Conservation (phyloP, 305 asterid genomes). For the Nicotiana rustica region DNA sequence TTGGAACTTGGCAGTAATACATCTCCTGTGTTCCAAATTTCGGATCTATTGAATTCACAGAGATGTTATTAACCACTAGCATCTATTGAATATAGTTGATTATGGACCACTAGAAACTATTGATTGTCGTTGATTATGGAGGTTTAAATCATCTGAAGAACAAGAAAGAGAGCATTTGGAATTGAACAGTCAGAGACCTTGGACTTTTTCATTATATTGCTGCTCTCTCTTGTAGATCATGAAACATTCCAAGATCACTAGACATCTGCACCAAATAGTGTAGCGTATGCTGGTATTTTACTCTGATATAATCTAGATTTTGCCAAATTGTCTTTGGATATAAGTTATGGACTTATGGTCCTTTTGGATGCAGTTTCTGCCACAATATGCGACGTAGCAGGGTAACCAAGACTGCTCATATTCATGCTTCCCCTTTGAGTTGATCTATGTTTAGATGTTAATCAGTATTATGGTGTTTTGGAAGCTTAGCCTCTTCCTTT, state of each 20-base stretch:
- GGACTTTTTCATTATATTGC: conserved; percentile 12
- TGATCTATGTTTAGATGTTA: conserved; percentile 13
- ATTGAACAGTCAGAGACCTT: conserved; percentile 16
- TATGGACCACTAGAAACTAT: background rate
- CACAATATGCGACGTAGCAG: background rate
- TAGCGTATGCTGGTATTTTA: background rate
- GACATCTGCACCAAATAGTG: conserved; percentile 30
- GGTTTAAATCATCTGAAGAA: conserved; percentile 22
- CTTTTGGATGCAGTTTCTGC: conserved; percentile 2
- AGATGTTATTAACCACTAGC: conserved; percentile 18
- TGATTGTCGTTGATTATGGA: conserved; percentile 1
- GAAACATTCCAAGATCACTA: conserved; percentile 20
- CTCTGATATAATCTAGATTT: conserved; percentile 5
- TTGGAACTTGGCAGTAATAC: conserved; percentile 24
- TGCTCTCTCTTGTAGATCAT: conserved; percentile 20
- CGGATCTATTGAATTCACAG: conserved; percentile 24
- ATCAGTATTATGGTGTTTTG: conserved; percentile 1
- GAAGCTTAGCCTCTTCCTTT: conserved; percentile 8
- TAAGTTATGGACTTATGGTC: background rate
- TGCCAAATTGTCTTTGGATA: conserved; percentile 19
- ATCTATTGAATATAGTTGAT: conserved; percentile 19
- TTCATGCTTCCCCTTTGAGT: conserved; percentile 29
- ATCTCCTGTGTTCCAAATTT: background rate
- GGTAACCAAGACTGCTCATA: background rate
- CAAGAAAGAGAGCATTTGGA: conserved; percentile 15